Evolutionary conservation across 1,284 basidiomycete species (phyloP).

Genomic region (Pholiota adiposa): DNA sequence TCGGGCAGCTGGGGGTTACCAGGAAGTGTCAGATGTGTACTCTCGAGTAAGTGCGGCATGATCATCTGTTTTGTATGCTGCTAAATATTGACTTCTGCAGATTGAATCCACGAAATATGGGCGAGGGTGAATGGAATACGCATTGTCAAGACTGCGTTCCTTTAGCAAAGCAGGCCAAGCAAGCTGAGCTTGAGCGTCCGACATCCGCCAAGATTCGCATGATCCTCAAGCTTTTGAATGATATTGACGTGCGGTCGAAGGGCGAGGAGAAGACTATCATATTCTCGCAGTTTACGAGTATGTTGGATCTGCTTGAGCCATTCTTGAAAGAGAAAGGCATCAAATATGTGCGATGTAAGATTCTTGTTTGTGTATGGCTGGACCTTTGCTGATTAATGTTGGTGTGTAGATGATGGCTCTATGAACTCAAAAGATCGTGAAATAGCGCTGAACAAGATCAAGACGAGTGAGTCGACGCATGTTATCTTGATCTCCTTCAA

Average conservation of each 20-base stretch:
- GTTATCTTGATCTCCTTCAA: conserved; percentile 98
- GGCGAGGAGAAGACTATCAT: conserved; percentile 89
- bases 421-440: conserved; percentile 84
- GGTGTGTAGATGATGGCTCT: conserved; percentile 77
- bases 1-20: conserved; percentile 72
- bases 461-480: conserved; percentile 55
- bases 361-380: conserved; percentile 5
- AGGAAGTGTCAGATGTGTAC: conserved; percentile 81
- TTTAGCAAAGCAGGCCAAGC: conserved; percentile 45
- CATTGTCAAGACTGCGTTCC: conserved; percentile 67
- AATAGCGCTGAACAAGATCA: conserved; percentile 75
- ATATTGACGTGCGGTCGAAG: conserved; percentile 66
- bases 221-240: conserved; percentile 74
- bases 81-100: conserved; percentile 30
- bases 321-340: conserved; percentile 74
- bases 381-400: conserved; percentile 2
- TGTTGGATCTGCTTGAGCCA: conserved; percentile 87
- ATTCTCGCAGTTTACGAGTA: conserved; percentile 89
- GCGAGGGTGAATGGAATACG: conserved; percentile 40
- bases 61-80: background rate
- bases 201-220: conserved; percentile 89
- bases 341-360: conserved; percentile 85
- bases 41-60: conserved; percentile 52
- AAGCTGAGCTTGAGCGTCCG: conserved; percentile 44
- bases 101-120: conserved; percentile 41